These are phyloP conservation scores for Sarocladium kiliense DNA, from an alignment of 2,329 filamentous ascomycete species.

Conservation along the genomic window DNA sequence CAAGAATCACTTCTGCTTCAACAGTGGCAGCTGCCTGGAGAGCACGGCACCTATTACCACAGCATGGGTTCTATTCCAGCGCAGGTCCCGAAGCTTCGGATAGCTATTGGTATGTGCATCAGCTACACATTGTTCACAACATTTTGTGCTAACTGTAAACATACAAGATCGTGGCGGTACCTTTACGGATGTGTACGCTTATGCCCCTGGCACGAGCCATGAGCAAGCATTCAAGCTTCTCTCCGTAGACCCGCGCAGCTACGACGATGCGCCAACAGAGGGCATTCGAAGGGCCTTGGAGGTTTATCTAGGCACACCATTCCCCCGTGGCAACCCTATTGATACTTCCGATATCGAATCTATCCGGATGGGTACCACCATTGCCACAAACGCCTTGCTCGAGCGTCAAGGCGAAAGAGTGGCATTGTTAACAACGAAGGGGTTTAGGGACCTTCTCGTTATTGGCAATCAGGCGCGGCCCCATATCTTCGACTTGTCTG, in stretches of 20 bases:
- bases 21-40: too few species aligned
- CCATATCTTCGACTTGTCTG: slow-evolving; percentile 68
- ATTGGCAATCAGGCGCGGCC: slow-evolving; percentile 72
- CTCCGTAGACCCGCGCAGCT: slow-evolving; percentile 67
- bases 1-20: too few species aligned
- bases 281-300: slow-evolving; percentile 53
- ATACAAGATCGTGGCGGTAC: too few species aligned
- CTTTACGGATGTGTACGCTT: slow-evolving; percentile 12
- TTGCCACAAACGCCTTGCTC: slow-evolving; percentile 71
- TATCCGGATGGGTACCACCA: slow-evolving; percentile 56
- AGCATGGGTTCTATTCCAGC: too few species aligned
- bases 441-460: slow-evolving; percentile 65
- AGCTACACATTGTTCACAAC: too few species aligned
- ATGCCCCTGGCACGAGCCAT: slow-evolving; percentile 10
- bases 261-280: slow-evolving; percentile 68
- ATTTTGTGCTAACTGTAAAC: too few species aligned
- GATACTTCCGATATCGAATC: slow-evolving; percentile 45
- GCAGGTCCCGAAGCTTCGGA: too few species aligned
- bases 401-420: slow-evolving; percentile 69
- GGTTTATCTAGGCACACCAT: slow-evolving; percentile 23
- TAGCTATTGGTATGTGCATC: too few species aligned
- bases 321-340: slow-evolving; percentile 28
- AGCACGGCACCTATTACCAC: too few species aligned
- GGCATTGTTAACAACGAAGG: slow-evolving; percentile 65
- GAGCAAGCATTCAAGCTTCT: slow-evolving; percentile 59